phyloP scores from a whole-genome alignment of 495 filamentous ascomycete species.

The Hypoxylon intermedium region DNA sequence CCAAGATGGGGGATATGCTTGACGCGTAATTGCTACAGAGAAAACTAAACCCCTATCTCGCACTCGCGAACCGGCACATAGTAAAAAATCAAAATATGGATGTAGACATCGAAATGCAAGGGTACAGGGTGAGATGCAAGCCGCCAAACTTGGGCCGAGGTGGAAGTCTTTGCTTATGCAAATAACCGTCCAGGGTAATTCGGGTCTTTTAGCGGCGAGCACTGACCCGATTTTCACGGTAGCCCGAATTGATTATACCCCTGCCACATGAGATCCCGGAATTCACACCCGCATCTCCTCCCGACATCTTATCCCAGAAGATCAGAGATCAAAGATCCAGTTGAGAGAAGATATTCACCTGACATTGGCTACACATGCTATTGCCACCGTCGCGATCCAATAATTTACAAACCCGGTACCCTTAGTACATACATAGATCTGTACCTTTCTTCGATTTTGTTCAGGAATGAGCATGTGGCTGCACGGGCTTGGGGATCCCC shows the following conservation, averaged over 20 bases:
- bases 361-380: conserved; percentile 20
- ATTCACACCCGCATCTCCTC: conserved; percentile 25
- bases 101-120: too few relatives aligned
- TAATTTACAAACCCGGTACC: conserved; percentile 16
- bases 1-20: too few relatives aligned
- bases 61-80: too few relatives aligned
- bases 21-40: too few relatives aligned
- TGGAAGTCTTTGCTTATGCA: too few relatives aligned
- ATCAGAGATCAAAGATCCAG: conserved; percentile 23
- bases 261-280: conserved; percentile 13
- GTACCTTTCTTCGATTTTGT: background rate
- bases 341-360: conserved; percentile 1
- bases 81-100: too few relatives aligned
- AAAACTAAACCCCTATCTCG: too few relatives aligned
- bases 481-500: conserved; percentile 6
- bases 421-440: too few relatives aligned
- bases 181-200: conserved; percentile 7
- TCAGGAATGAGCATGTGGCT: conserved; percentile 10
- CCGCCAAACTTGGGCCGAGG: too few relatives aligned
- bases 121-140: too few relatives aligned
- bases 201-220: conserved; percentile 33
- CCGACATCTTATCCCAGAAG: conserved; percentile 14
- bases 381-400: conserved; percentile 20
- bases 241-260: conserved; percentile 6
- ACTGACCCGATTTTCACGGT: conserved; percentile 22